Percentiles rank a stretch among this genome's conserved stretches.
Conservation (phyloP, 345 rosid genomes). For the Eucalyptus sp. region DNA sequence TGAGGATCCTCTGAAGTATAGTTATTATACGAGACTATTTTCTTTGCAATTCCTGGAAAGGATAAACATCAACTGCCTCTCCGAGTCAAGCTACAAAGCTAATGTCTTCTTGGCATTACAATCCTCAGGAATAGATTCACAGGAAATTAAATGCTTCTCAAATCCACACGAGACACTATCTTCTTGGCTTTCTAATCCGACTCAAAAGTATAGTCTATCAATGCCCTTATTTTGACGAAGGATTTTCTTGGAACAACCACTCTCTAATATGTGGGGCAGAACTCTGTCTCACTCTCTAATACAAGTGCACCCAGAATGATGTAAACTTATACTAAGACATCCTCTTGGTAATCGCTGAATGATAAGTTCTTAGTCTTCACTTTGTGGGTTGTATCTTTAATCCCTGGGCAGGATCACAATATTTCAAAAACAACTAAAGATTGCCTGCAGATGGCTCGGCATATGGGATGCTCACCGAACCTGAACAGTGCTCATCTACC, state of each 20-base stretch:
- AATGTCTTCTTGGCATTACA: constrained; percentile 53
- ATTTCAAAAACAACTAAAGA: too few species aligned
- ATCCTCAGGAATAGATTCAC: constrained; percentile 32
- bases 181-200: background rate
- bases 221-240: background rate
- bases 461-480: too few species aligned
- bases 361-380: too few species aligned
- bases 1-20: constrained; percentile 31
- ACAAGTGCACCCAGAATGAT: too few species aligned
- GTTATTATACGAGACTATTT: constrained; percentile 21
- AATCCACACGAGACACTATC: background rate
- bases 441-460: too few species aligned
- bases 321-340: too few species aligned
- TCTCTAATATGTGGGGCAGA: background rate
- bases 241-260: background rate
- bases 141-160: constrained; percentile 5
- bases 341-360: too few species aligned
- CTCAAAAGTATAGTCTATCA: background rate
- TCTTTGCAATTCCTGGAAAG: constrained; percentile 24
- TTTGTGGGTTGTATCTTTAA: too few species aligned
- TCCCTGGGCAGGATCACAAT: too few species aligned
- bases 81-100: constrained; percentile 48
- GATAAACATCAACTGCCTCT: constrained; percentile 12
- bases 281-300: too few species aligned
- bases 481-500: too few species aligned